A percentile compares a stretch with the other conserved stretches of the same genome.
phyloP scores from a whole-genome alignment of 148 eudicot species.

The Polygonum maritimum region DNA sequence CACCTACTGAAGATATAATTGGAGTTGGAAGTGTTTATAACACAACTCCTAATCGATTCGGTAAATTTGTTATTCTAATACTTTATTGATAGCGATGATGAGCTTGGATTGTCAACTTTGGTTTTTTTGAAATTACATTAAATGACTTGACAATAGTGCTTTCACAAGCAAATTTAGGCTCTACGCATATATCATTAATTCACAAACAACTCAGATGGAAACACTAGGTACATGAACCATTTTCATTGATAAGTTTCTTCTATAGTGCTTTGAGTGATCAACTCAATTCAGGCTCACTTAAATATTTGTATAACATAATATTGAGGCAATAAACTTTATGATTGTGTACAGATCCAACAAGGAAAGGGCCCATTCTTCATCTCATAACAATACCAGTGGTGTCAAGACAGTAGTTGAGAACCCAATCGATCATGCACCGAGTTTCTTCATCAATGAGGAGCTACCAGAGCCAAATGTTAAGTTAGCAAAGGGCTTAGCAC shows the following conservation, averaged over 20 bases:
- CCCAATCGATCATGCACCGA: slow-evolving; percentile 30
- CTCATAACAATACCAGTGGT: slow-evolving; percentile 37
- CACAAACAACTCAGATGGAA: slow-evolving; percentile 45
- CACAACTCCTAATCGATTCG: neutral
- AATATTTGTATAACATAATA: neutral
- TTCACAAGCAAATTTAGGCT: slow-evolving; percentile 49
- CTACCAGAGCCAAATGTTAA: slow-evolving; percentile 38
- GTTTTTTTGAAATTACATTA: slow-evolving; percentile 27
- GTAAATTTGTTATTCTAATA: neutral
- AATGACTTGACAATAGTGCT: slow-evolving; percentile 28
- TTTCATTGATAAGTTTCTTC: too few relatives aligned
- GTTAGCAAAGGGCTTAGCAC: slow-evolving; percentile 37
- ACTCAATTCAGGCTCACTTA: neutral
- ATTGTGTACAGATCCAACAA: slow-evolving; percentile 37
- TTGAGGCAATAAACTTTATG: neutral
- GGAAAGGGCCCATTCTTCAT: slow-evolving; percentile 55
- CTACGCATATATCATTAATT: slow-evolving; percentile 34
- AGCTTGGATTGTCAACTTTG: neutral
- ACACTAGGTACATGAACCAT: slow-evolving; percentile 46
- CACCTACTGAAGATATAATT: neutral
- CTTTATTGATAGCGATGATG: neutral
- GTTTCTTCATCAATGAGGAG: slow-evolving; percentile 15
- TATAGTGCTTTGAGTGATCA: neutral
- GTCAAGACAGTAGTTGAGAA: slow-evolving; percentile 64
- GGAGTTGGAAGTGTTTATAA: neutral